These are phyloP conservation scores for Aspergillus amoenus DNA, from an alignment of 2,329 filamentous ascomycete species.

Conservation along the genomic window DNA sequence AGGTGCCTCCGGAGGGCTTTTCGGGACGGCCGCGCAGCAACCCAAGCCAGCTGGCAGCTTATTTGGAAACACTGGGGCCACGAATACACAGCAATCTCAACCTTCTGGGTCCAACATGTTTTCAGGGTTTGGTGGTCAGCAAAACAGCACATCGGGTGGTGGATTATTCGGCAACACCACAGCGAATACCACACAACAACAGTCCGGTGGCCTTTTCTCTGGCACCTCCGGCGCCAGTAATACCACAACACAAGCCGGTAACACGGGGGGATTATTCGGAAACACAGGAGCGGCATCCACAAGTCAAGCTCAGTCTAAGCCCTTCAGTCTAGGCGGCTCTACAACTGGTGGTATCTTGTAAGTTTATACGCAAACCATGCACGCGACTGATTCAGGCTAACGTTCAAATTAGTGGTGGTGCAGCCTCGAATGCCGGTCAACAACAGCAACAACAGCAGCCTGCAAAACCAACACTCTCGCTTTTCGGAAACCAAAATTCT, in stretches of 20 bases:
- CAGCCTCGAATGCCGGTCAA: constrained; percentile 25
- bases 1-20: constrained; percentile 30
- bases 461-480: constrained; percentile 47
- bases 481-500: constrained; percentile 38
- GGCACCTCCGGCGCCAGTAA: constrained; percentile 16
- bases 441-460: constrained; percentile 45
- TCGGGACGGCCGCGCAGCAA: constrained; percentile 29
- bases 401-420: constrained; percentile 19
- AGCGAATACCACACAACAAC: constrained; percentile 27
- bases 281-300: constrained; percentile 21
- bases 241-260: constrained; percentile 24
- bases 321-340: constrained; percentile 32
- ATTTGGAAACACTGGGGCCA: constrained; percentile 28
- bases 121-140: constrained; percentile 29
- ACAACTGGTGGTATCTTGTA: constrained; percentile 36
- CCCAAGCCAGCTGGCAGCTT: constrained; percentile 33
- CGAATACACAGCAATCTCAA: constrained; percentile 28
- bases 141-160: constrained; percentile 25
- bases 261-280: constrained; percentile 35
- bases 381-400: neutral
- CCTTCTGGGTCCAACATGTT: constrained; percentile 35
- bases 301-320: constrained; percentile 35
- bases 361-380: neutral
- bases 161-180: constrained; percentile 31
- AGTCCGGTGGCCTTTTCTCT: constrained; percentile 27